These are phyloP conservation scores for Apiotrichum gracile DNA, from an alignment of 1,284 basidiomycete genomes.

Conservation along the genomic window DNA sequence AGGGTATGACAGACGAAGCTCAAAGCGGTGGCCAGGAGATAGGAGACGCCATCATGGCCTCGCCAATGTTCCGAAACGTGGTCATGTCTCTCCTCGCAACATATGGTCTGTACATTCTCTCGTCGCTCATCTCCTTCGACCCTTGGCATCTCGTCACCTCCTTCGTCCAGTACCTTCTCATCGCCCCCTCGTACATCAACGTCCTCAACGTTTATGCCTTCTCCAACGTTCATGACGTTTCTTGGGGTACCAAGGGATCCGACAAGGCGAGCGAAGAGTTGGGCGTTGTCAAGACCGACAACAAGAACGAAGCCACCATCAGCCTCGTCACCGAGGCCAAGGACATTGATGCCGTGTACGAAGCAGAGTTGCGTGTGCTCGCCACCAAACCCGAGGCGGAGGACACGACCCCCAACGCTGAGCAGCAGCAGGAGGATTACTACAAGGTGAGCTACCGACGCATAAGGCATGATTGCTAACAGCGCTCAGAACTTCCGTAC, in stretches of 20 bases:
- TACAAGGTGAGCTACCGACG: slow-evolving; percentile 54
- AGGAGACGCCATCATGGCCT: slow-evolving; percentile 57
- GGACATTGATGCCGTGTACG: slow-evolving; percentile 80
- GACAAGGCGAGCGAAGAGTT: slow-evolving; percentile 78
- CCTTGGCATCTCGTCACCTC: slow-evolving; percentile 59
- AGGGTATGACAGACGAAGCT: slow-evolving; percentile 51
- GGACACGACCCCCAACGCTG: slow-evolving; percentile 23
- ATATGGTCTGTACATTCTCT: slow-evolving; percentile 71
- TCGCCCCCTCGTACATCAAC: slow-evolving; percentile 86
- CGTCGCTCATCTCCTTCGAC: slow-evolving; percentile 70
- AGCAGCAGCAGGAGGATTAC: slow-evolving; percentile 78
- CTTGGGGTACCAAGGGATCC: slow-evolving; percentile 86
- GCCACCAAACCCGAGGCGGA: slow-evolving; percentile 57
- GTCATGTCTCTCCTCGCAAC: slow-evolving; percentile 80
- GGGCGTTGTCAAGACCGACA: slow-evolving; percentile 61
- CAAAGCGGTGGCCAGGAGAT: slow-evolving; percentile 51
- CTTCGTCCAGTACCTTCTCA: slow-evolving; percentile 86
- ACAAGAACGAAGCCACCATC: slow-evolving; percentile 60
- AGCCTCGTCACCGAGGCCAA: slow-evolving; percentile 71
- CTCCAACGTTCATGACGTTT: slow-evolving; percentile 67
- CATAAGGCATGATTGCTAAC: too few species aligned
- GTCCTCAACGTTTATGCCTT: slow-evolving; percentile 72
- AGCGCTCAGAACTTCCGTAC: slow-evolving; percentile 70
- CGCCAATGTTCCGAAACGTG: slow-evolving; percentile 71
- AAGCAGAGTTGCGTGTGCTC: slow-evolving; percentile 73